Evolutionary conservation across 1,284 basidiomycete genomes (phyloP).

Genomic region (Ganoderma multipileum): DNA sequence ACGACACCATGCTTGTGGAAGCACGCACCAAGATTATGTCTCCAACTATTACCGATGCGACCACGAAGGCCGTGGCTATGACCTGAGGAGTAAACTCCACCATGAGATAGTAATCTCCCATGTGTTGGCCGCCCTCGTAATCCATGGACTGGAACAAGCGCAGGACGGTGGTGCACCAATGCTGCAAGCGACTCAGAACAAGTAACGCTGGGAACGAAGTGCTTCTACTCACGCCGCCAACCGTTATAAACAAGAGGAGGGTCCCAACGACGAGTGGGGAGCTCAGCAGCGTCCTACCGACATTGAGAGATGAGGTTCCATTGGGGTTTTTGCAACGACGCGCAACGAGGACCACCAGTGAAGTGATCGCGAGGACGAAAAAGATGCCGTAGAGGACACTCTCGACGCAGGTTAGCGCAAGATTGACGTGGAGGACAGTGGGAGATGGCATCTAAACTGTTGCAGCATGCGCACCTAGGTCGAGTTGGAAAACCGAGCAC

Average conservation of each 20-base stretch:
- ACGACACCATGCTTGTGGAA: not conserved
- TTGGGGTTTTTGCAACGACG: conserved; percentile 5
- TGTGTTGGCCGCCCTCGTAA: conserved; percentile 17
- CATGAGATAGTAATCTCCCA: conserved; percentile 19
- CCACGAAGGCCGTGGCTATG: conserved; percentile 21
- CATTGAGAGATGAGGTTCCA: not conserved
- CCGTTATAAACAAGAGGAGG: conserved; percentile 7
- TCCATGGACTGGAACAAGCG: conserved; percentile 26
- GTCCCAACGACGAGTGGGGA: conserved; percentile 11
- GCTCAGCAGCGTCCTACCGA: not conserved
- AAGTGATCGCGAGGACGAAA: conserved; percentile 12
- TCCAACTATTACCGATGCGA: conserved; percentile 25
- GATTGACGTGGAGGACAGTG: conserved; percentile 5
- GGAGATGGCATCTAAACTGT: not conserved
- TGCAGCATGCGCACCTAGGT: not conserved
- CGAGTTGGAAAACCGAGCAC: not conserved
- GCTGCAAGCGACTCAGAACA: conserved; percentile 11
- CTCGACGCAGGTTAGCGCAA: conserved; percentile 15
- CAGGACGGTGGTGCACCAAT: conserved; percentile 27
- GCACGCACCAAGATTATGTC: conserved; percentile 27
- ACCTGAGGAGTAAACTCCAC: conserved; percentile 23
- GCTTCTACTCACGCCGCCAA: conserved; percentile 7
- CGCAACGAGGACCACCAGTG: conserved; percentile 6
- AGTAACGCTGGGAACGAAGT: too few relatives aligned
- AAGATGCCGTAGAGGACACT: conserved; percentile 17